A percentile compares a stretch with the other conserved stretches of the same genome.
These are phyloP conservation scores for Quambalaria eucalypti DNA, from an alignment of 1,284 basidiomycete species.

Conservation along the genomic window DNA sequence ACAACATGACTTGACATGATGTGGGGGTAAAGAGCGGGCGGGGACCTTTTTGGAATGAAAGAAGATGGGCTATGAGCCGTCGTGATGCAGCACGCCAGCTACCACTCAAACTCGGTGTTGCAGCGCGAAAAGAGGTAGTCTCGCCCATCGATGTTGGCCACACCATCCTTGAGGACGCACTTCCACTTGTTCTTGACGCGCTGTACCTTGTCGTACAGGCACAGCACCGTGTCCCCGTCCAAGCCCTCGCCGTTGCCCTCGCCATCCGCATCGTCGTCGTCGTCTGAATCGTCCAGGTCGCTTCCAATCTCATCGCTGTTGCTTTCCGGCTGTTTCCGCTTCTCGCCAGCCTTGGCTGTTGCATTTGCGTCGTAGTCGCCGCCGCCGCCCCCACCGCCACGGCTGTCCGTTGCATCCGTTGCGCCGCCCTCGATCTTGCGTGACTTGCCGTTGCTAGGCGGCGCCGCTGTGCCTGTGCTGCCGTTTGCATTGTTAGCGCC, in stretches of 20 bases:
- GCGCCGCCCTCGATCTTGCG: not conserved
- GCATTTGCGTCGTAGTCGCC: conserved; percentile 3
- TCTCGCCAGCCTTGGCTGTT: conserved; percentile 15
- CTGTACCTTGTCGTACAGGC: conserved; percentile 97
- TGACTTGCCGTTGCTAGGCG: conserved; percentile 3
- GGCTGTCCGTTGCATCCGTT: not conserved
- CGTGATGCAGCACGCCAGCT: no score
- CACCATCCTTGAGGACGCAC: conserved; percentile 95
- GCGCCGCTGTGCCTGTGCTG: conserved; percentile 13
- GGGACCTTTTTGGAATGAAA: no score
- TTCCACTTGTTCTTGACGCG: conserved; percentile 99
- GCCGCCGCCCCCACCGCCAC: conserved; percentile 1
- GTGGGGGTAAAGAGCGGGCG: no score
- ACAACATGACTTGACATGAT: no score
- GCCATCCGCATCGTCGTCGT: conserved; percentile 52
- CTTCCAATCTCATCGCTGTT: conserved; percentile 81
- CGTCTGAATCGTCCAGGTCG: conserved; percentile 86
- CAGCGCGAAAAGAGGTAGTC: conserved; percentile 97
- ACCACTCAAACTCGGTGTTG: conserved; percentile 49
- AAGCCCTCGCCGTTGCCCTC: conserved; percentile 50
- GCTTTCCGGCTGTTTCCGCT: conserved; percentile 45
- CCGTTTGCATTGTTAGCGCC: conserved; percentile 6
- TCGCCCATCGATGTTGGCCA: conserved; percentile 91
- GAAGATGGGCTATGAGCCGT: no score
- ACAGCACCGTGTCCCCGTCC: conserved; percentile 84